Evolutionary conservation across 2,329 filamentous ascomycete species (phyloP), one percentile per base, ranked within the genome.

Genomic region (Aureobasidium pullulans): DNA sequence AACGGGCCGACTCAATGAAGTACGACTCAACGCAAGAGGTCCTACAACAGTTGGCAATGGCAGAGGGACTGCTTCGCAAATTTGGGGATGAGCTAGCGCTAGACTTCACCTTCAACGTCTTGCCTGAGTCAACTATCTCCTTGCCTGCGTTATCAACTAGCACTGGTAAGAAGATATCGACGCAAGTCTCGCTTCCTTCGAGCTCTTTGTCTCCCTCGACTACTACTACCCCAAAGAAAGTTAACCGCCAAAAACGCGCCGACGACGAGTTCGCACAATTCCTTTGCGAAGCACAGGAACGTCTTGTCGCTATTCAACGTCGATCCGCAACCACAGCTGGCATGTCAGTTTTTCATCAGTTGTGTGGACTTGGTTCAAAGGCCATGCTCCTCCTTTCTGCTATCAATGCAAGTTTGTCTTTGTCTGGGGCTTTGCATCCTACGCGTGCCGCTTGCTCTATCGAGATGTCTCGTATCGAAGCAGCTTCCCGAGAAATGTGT

Each of bases 121-220:
- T 97, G 15, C 89, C 93, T 47, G 94, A 99, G 67, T 96, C 94
- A 0, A 96, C 91, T 0, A 85, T 96, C 29, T 95, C 91, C 0
- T 87, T 93, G 61, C 90, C 92, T 1, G 85, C 89, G 0, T 78
- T 93, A 3, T 63, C 60, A 13, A 13, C 34, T 11, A 4, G 46
- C 6, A 47, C 58, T 5, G 11, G 47, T n/a, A 54, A 56, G 13
- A 54, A 61, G 34, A 10, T 37, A 57, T 42, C 34, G 15, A 13
- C 32, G 11, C 53, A 39, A 19, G 52, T 64, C 64, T 4, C 74
- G 67, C 23, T 66, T 75, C 11, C 58, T 62, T 28, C 49, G 60
- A 56, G 39, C 16, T 32, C 47, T 28, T 19, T 50, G 23, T 52
- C 57, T 19, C 29, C 32, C 19, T 4, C 48, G 4, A 52, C 19